Evolutionary conservation across 2,329 filamentous ascomycete genomes (phyloP).

Genomic region (Talaromyces sp.): DNA sequence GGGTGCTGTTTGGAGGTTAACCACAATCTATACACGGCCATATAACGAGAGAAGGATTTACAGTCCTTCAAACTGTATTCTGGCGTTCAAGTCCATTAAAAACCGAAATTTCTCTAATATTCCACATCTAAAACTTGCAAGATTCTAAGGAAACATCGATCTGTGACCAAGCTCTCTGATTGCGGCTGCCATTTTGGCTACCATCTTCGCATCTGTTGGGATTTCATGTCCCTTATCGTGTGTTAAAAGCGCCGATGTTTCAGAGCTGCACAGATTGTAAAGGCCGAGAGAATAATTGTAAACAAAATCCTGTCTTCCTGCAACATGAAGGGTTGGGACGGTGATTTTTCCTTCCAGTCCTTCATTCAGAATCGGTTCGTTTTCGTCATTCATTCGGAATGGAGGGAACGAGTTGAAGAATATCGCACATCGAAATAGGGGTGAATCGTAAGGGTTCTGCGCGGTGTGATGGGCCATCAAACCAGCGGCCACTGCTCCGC

Average conservation of each 20-base stretch:
- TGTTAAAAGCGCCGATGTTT: slow-evolving; percentile 21
- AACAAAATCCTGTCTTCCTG: slow-evolving; percentile 23
- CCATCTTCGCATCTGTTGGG: slow-evolving; percentile 23
- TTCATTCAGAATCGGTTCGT: slow-evolving; percentile 19
- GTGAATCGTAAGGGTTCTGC: slow-evolving; percentile 24
- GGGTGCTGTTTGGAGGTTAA: no score
- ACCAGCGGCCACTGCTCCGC: slow-evolving; percentile 31
- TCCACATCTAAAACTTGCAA: neutral
- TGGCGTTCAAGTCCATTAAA: neutral
- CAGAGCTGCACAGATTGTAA: slow-evolving; percentile 22
- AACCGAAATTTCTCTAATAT: neutral
- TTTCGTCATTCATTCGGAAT: slow-evolving; percentile 22
- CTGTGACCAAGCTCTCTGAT: neutral
- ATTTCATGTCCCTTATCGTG: slow-evolving; percentile 27
- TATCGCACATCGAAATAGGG: slow-evolving; percentile 39
- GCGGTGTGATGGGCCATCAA: slow-evolving; percentile 32
- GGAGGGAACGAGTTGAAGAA: slow-evolving; percentile 32
- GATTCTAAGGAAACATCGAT: neutral
- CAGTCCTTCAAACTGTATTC: neutral
- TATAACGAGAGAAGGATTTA: no score
- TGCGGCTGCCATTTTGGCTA: slow-evolving; percentile 7
- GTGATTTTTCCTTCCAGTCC: slow-evolving; percentile 24
- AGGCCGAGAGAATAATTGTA: slow-evolving; percentile 24
- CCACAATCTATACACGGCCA: no score
- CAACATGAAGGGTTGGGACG: slow-evolving; percentile 25